These are phyloP conservation scores for Suillus decipiens DNA, from an alignment of 768 basidiomycete species.

Conservation along the genomic window DNA sequence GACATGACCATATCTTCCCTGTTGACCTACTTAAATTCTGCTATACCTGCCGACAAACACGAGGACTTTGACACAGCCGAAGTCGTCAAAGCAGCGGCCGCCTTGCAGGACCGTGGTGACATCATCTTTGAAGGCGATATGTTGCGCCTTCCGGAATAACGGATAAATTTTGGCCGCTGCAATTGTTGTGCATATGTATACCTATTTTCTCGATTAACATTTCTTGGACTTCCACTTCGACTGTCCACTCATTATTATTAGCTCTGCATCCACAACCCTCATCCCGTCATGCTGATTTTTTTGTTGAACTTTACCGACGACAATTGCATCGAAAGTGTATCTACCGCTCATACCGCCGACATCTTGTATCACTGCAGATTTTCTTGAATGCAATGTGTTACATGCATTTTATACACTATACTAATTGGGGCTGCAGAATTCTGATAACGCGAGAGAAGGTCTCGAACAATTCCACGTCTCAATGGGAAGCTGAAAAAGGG, in stretches of 20 bases:
- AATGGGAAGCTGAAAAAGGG: neutral
- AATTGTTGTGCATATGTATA: slow-evolving; percentile 7
- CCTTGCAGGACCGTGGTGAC: slow-evolving; percentile 47
- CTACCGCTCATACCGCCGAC: neutral
- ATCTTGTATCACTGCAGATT: neutral
- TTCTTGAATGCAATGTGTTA: slow-evolving; percentile 1
- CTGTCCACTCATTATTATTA: neutral
- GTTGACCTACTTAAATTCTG: slow-evolving; percentile 72
- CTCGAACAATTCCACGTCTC: neutral
- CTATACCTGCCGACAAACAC: slow-evolving; percentile 75
- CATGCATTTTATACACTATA: neutral
- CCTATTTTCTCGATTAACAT: slow-evolving; percentile 1
- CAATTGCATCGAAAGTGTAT: slow-evolving; percentile 8
- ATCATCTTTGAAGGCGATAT: slow-evolving; percentile 55
- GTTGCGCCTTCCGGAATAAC: slow-evolving; percentile 30
- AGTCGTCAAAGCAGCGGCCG: slow-evolving; percentile 53
- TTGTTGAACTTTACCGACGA: neutral
- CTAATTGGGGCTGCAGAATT: no score
- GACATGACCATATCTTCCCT: slow-evolving; percentile 71
- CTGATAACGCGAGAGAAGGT: neutral
- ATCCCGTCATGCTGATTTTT: neutral
- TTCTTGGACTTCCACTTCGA: slow-evolving; percentile 8
- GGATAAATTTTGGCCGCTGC: neutral
- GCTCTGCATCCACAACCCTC: neutral
- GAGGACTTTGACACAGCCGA: slow-evolving; percentile 82